Evolutionary conservation across 2,329 filamentous ascomycete genomes (phyloP).

Genomic region (Teratosphaeriaceae sp.): DNA sequence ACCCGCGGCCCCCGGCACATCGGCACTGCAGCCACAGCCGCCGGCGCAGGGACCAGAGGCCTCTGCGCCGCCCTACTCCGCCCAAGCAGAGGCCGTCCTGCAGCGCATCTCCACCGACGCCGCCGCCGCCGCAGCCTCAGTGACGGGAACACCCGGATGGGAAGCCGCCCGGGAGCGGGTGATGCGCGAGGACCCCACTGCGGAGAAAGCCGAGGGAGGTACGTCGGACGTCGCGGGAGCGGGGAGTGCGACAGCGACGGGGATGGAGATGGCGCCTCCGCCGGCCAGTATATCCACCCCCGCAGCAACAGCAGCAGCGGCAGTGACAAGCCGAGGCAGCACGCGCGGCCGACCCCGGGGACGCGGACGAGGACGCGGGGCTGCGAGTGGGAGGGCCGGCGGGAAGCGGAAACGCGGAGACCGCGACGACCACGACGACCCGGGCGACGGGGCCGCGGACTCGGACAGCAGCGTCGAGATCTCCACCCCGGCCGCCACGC

Average conservation of each 20-base stretch:
- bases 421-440: constrained; percentile 33
- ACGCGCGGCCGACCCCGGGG: constrained; percentile 13
- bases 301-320: constrained; percentile 6
- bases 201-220: constrained; percentile 36
- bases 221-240: constrained; percentile 30
- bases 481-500: constrained; percentile 53
- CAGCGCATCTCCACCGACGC: constrained; percentile 32
- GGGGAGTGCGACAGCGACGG: constrained; percentile 22
- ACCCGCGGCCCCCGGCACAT: too few relatives aligned
- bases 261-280: constrained; percentile 8
- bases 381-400: constrained; percentile 30
- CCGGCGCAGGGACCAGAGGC: too few relatives aligned
- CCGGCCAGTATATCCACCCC: too few relatives aligned
- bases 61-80: constrained; percentile 18
- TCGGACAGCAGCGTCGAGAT: constrained; percentile 31
- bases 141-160: constrained; percentile 36
- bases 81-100: constrained; percentile 37
- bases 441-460: too few relatives aligned
- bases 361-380: constrained; percentile 33
- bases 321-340: constrained; percentile 10
- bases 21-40: too few relatives aligned
- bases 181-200: constrained; percentile 39
- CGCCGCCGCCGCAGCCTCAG: constrained; percentile 22
- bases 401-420: constrained; percentile 30
- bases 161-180: constrained; percentile 42